These are phyloP conservation scores for Tolypocladium guangdongense DNA, from an alignment of 2,329 filamentous ascomycete species.

Conservation along the genomic window DNA sequence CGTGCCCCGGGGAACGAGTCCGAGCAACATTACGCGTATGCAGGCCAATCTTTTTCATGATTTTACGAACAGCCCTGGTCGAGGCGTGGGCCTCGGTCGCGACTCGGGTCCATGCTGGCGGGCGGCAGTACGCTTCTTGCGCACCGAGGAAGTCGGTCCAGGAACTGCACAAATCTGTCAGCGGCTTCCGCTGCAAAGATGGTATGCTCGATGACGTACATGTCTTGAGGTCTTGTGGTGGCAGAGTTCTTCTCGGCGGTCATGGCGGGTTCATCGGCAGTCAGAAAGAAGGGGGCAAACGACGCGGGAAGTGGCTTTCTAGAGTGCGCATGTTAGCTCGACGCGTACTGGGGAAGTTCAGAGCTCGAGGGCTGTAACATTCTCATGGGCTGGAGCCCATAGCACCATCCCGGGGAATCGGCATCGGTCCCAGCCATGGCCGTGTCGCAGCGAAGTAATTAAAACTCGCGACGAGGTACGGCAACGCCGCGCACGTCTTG, in stretches of 20 bases:
- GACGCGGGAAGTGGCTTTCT: neutral
- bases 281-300: neutral
- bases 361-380: neutral
- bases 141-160: neutral
- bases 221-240: neutral
- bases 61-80: neutral
- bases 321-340: neutral
- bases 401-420: neutral
- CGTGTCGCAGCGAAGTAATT: neutral
- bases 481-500: neutral
- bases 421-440: neutral
- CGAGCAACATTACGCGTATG: neutral
- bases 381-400: neutral
- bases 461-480: neutral
- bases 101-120: neutral
- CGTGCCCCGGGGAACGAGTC: neutral
- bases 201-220: neutral
- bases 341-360: too few species aligned
- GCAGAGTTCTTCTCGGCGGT: neutral
- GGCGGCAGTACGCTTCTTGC: neutral
- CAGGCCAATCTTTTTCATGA: constrained; percentile 1
- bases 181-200: neutral
- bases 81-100: neutral
- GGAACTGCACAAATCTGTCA: neutral
- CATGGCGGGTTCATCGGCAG: neutral